phyloP scores from a whole-genome alignment of 805 yeast genomes.

The Brettanomyces nanus region DNA sequence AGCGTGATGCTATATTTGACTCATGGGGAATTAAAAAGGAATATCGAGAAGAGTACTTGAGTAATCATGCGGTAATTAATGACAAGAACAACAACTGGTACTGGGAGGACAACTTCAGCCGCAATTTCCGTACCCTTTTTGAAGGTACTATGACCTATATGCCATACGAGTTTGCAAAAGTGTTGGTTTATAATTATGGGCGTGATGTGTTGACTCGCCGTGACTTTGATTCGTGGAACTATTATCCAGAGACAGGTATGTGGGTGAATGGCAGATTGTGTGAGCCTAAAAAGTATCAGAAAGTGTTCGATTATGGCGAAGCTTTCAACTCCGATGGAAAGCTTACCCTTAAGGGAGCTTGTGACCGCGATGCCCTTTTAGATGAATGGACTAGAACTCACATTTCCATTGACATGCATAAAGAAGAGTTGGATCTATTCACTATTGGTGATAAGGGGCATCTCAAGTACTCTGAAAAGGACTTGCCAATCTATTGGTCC shows the following conservation, averaged over 20 bases:
- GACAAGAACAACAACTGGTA: constrained; percentile 5
- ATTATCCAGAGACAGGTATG: constrained; percentile 1
- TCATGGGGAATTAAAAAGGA: neutral
- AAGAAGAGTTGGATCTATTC: constrained; percentile 2
- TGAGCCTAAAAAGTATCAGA: constrained; percentile 1
- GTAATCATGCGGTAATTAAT: neutral
- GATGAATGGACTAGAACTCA: constrained; percentile 2
- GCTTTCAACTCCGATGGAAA: constrained; percentile 1
- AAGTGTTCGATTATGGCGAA: neutral
- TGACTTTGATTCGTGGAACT: neutral
- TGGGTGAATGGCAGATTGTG: neutral
- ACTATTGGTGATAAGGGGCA: neutral
- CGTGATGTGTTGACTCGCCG: neutral
- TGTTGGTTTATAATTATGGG: constrained; percentile 2
- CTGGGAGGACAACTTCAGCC: constrained; percentile 3
- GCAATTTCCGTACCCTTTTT: constrained; percentile 2
- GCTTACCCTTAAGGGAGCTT: constrained; percentile 4
- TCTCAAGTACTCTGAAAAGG: constrained; percentile 3
- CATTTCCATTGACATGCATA: neutral
- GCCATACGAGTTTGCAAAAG: neutral
- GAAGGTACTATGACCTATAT: constrained; percentile 4
- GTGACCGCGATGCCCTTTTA: neutral
- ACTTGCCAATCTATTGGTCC: constrained; percentile 2
- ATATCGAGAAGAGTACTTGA: neutral
- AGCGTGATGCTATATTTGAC: constrained; percentile 2